Conservation (phyloP, 176 grass and related monocot species). For the Sorghum bicolor region DNA sequence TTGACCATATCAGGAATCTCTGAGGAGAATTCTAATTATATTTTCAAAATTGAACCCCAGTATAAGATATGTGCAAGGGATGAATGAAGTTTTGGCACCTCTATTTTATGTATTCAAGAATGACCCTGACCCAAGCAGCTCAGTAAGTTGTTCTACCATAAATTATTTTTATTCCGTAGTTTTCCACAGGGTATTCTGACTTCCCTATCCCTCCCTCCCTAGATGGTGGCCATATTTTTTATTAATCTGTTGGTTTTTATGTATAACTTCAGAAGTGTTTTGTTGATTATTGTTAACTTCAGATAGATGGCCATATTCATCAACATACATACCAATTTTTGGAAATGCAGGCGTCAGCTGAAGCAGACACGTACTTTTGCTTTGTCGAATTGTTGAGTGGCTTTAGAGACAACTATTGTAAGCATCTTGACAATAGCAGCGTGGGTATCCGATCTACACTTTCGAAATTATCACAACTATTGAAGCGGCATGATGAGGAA, state of each 20-base stretch:
- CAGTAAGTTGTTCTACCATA: conserved; percentile 49
- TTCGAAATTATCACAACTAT: conserved; percentile 67
- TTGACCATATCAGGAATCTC: conserved; percentile 57
- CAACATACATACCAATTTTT: not conserved
- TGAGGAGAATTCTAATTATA: conserved; percentile 86
- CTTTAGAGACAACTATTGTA: conserved; percentile 84
- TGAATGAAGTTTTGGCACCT: conserved; percentile 98
- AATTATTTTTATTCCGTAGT: not conserved
- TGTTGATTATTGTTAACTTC: conserved; percentile 16
- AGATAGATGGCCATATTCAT: conserved; percentile 7
- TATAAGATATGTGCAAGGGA: conserved; percentile 93
- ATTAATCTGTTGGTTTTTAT: not conserved
- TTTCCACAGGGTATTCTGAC: not conserved
- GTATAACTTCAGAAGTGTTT: not conserved
- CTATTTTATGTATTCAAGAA: conserved; percentile 76
- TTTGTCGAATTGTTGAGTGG: conserved; percentile 80
- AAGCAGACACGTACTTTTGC: conserved; percentile 88
- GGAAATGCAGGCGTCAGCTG: conserved; percentile 44
- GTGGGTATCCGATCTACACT: conserved; percentile 76
- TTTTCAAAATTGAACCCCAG: conserved; percentile 92
- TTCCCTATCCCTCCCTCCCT: not conserved
- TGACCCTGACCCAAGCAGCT: conserved; percentile 46
- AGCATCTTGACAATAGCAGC: conserved; percentile 84
- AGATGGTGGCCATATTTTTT: not conserved
- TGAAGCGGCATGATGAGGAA: conserved; percentile 92